These are phyloP conservation scores for Suhomyces choctaworum DNA, from an alignment of 1,139 yeast species.

Conservation along the genomic window DNA sequence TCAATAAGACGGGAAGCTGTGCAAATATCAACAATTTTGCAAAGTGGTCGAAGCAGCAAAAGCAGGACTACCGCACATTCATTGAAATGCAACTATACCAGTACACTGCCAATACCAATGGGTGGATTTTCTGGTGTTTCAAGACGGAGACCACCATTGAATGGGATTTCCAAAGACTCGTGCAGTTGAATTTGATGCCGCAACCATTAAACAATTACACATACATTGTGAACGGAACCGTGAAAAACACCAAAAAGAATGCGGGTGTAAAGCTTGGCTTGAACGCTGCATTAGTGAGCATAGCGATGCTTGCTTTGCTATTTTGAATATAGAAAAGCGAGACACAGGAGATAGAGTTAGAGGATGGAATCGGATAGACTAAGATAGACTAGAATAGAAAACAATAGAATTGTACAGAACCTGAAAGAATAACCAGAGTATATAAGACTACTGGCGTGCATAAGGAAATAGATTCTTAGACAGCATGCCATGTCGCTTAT, in stretches of 20 bases:
- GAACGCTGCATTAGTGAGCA: no score
- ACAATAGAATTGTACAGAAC: no score
- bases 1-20: slow-evolving; percentile 34
- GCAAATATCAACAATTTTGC: slow-evolving; percentile 30
- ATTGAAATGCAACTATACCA: slow-evolving; percentile 46
- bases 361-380: no score
- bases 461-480: no score
- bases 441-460: no score
- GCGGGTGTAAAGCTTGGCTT: no score
- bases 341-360: no score
- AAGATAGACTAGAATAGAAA: no score
- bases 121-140: slow-evolving; percentile 74
- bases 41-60: slow-evolving; percentile 39
- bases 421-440: no score
- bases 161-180: slow-evolving; percentile 61
- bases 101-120: slow-evolving; percentile 41
- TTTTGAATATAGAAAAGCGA: no score
- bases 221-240: slow-evolving; percentile 42
- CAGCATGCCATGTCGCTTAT: no score
- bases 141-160: slow-evolving; percentile 62
- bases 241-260: slow-evolving; percentile 20
- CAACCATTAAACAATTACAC: slow-evolving; percentile 53
- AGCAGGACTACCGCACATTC: slow-evolving; percentile 51
- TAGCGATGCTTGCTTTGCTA: no score
- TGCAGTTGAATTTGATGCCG: slow-evolving; percentile 54